A percentile compares a stretch with the other conserved stretches of the same genome.
Evolutionary conservation across 495 filamentous ascomycete genomes (phyloP).

Genomic region (Xylaria telfairii): DNA sequence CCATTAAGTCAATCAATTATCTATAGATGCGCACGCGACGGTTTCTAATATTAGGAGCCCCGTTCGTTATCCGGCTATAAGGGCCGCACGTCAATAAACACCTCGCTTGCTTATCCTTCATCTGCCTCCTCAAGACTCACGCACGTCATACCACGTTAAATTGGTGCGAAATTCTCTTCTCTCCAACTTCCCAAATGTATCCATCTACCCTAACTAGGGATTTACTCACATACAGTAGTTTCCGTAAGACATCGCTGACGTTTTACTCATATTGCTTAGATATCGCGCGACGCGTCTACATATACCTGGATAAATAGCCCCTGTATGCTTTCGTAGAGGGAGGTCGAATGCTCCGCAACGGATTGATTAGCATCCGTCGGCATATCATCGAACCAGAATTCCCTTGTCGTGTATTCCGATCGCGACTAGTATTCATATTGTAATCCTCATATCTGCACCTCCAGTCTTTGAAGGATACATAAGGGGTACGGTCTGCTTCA

Average conservation of each 20-base stretch:
- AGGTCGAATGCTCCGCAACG: neutral
- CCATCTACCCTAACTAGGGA: neutral
- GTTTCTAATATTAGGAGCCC: neutral
- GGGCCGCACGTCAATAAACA: neutral
- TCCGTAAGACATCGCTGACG: neutral
- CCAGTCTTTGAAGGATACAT: neutral
- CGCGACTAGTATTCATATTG: neutral
- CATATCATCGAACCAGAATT: neutral
- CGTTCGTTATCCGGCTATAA: conserved; percentile 15
- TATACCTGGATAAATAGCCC: conserved; percentile 17
- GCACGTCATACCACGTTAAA: neutral
- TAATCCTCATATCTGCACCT: neutral
- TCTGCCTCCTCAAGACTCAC: neutral
- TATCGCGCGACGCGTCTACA: neutral
- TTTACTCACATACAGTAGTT: neutral
- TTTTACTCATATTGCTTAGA: neutral
- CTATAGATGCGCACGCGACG: neutral
- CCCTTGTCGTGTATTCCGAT: neutral
- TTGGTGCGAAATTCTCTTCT: neutral
- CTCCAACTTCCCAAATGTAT: neutral
- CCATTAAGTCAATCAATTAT: neutral
- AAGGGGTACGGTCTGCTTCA: neutral
- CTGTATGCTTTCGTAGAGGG: neutral
- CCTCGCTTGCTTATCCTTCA: neutral
- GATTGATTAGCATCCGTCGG: conserved; percentile 7